phyloP scores from a whole-genome alignment of 1,284 basidiomycete species.

The Hypsizygus ulmarius region DNA sequence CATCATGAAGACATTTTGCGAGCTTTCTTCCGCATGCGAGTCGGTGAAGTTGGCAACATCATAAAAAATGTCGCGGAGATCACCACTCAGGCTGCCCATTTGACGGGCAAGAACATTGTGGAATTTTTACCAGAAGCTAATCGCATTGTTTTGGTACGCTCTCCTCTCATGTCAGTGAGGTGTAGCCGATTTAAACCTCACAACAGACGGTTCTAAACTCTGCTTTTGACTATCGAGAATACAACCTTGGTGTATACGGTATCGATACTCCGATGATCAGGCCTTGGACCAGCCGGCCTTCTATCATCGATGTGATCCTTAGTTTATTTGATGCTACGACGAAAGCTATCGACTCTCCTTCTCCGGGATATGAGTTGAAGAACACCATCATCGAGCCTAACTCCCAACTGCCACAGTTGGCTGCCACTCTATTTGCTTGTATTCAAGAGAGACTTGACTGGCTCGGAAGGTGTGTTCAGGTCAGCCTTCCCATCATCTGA shows the following conservation, averaged over 20 bases:
- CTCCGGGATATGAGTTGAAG: conserved; percentile 25
- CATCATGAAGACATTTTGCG: conserved; percentile 78
- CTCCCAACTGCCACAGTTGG: conserved; percentile 72
- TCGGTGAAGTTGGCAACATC: conserved; percentile 57
- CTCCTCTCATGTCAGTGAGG: not conserved
- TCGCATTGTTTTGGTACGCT: conserved; percentile 62
- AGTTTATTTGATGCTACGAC: conserved; percentile 73
- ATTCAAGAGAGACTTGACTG: conserved; percentile 73
- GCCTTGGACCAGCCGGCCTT: conserved; percentile 80
- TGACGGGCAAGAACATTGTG: conserved; percentile 39
- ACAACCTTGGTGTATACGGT: conserved; percentile 74
- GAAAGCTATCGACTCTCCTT: conserved; percentile 42
- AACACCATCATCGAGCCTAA: conserved; percentile 37
- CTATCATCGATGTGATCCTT: conserved; percentile 68
- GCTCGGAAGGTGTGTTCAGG: conserved; percentile 54
- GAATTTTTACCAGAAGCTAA: conserved; percentile 69
- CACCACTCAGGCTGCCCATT: conserved; percentile 38
- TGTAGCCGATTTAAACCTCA: not conserved
- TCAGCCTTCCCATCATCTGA: conserved; percentile 5
- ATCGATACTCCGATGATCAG: conserved; percentile 69
- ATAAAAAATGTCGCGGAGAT: conserved; percentile 53
- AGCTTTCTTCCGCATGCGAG: conserved; percentile 79
- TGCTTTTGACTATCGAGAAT: conserved; percentile 71
- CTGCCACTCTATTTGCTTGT: conserved; percentile 65
- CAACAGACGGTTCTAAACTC: conserved; percentile 68